These are phyloP conservation scores for Orychophragmus violaceus DNA, from an alignment of 345 rosid genomes.

Conservation along the genomic window DNA sequence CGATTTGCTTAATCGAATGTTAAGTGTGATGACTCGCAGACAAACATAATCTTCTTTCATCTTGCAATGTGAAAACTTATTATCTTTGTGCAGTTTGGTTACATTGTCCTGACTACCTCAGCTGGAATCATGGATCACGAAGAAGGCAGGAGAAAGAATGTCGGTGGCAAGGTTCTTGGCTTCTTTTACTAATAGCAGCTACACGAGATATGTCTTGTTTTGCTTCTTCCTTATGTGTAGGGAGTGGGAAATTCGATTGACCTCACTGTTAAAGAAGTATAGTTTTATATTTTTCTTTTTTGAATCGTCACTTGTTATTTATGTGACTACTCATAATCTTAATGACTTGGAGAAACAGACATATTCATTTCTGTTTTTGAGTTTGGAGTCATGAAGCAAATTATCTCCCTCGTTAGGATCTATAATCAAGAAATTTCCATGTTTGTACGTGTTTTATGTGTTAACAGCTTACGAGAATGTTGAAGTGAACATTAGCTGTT, in stretches of 20 bases:
- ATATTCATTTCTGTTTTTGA: neutral
- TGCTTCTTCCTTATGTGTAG: neutral
- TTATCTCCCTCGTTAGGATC: no score
- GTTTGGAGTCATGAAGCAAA: neutral
- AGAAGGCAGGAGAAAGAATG: slow-evolving; percentile 83
- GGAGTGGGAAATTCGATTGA: neutral
- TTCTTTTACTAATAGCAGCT: slow-evolving; percentile 50
- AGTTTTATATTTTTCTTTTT: neutral
- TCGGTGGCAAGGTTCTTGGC: slow-evolving; percentile 77
- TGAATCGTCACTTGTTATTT: neutral
- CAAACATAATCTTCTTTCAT: neutral
- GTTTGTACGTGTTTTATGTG: no score
- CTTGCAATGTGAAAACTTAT: neutral
- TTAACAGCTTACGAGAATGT: no score
- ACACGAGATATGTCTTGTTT: neutral
- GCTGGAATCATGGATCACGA: slow-evolving; percentile 90
- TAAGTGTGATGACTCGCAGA: neutral
- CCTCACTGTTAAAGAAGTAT: slow-evolving; percentile 12
- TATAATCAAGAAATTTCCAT: no score
- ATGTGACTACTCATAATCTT: neutral
- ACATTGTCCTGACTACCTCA: slow-evolving; percentile 70
- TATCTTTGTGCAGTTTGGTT: slow-evolving; percentile 53
- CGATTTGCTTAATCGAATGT: neutral
- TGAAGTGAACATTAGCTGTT: no score
- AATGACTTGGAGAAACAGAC: neutral